Conservation (phyloP, 768 basidiomycete genomes). For the Amanita pallidorosea region DNA sequence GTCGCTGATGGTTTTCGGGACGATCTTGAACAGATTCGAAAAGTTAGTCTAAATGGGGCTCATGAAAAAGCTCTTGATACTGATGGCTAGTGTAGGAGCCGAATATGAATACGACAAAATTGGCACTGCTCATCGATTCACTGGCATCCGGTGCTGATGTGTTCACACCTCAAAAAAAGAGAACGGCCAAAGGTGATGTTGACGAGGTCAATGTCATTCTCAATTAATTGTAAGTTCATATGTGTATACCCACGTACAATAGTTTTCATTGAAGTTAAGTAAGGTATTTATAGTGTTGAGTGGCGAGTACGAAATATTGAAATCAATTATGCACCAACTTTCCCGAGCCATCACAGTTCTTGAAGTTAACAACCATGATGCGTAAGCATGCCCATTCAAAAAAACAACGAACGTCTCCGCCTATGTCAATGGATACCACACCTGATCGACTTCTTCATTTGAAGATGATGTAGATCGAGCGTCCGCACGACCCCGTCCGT, state of each 20-base stretch:
- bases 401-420: no score
- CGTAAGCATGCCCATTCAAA: neutral
- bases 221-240: conserved; percentile 15
- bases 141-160: conserved; percentile 54
- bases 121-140: conserved; percentile 73
- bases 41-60: conserved; percentile 33
- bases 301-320: no score
- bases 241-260: no score
- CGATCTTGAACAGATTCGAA: conserved; percentile 75
- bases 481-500: conserved; percentile 40
- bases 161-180: conserved; percentile 17
- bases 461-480: no score
- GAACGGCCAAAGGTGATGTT: conserved; percentile 13
- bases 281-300: no score
- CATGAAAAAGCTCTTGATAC: neutral
- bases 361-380: no score
- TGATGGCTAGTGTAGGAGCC: conserved; percentile 33
- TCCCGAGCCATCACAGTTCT: no score
- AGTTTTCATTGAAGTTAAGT: no score
- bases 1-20: conserved; percentile 75
- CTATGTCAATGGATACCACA: neutral
- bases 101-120: conserved; percentile 53
- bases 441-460: neutral
- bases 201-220: conserved; percentile 77
- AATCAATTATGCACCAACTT: neutral